These are phyloP conservation scores for Mycena haematopus DNA, from an alignment of 768 basidiomycete genomes.

Conservation along the genomic window DNA sequence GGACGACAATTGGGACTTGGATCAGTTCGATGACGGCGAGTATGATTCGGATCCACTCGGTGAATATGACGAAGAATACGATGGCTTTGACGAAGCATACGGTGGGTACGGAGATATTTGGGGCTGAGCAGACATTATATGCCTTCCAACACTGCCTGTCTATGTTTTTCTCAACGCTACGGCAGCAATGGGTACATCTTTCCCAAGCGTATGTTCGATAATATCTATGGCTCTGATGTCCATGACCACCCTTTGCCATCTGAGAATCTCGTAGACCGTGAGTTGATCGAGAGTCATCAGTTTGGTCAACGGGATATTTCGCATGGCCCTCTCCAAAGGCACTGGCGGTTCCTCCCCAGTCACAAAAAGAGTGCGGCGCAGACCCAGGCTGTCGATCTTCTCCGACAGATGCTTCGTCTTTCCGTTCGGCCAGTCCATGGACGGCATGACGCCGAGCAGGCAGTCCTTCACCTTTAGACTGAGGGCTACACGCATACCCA, in stretches of 20 bases:
- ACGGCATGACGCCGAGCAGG: conserved; percentile 75
- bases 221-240: conserved; percentile 85
- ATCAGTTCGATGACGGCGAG: conserved; percentile 14
- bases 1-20: conserved; percentile 23
- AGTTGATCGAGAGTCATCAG: conserved; percentile 69
- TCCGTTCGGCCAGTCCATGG: conserved; percentile 70
- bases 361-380: conserved; percentile 79
- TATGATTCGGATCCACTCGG: conserved; percentile 24
- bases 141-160: neutral
- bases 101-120: conserved; percentile 4
- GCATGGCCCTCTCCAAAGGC: conserved; percentile 64
- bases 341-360: conserved; percentile 66
- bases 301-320: conserved; percentile 76
- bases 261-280: conserved; percentile 82
- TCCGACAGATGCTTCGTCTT: conserved; percentile 75
- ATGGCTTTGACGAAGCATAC: conserved; percentile 4
- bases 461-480: conserved; percentile 82
- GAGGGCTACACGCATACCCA: conserved; percentile 92
- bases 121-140: neutral
- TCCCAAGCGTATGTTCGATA: conserved; percentile 69
- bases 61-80: conserved; percentile 11
- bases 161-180: conserved; percentile 17
- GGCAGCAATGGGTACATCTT: conserved; percentile 43
- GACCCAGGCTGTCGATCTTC: conserved; percentile 67
- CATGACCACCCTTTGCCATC: conserved; percentile 82